A percentile compares a stretch with the other conserved stretches of the same genome.
Conservation (phyloP, 2,329 filamentous ascomycete genomes). For the Alternaria sp. region DNA sequence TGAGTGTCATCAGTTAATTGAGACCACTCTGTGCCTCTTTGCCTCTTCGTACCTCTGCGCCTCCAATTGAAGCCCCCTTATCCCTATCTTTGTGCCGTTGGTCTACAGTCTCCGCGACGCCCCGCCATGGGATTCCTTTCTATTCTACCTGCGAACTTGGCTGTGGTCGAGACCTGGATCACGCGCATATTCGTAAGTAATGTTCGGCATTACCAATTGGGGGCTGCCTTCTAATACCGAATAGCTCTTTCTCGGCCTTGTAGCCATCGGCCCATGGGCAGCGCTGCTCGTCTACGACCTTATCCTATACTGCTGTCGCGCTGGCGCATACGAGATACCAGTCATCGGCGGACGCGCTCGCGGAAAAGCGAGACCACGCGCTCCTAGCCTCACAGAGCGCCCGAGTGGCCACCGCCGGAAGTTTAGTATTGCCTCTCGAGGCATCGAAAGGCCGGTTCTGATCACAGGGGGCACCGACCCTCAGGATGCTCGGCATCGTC, state of each 20-base stretch:
- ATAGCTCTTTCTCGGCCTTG: slow-evolving; percentile 65
- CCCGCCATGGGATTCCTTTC: slow-evolving; percentile 67
- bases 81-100: neutral
- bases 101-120: neutral
- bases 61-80: neutral
- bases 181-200: slow-evolving; percentile 65
- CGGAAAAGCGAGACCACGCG: slow-evolving; percentile 65
- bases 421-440: slow-evolving; percentile 51
- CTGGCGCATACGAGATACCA: slow-evolving; percentile 64
- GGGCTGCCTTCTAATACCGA: neutral
- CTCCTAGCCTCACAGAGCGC: slow-evolving; percentile 66
- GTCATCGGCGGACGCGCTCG: slow-evolving; percentile 66
- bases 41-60: neutral
- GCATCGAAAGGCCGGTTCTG: slow-evolving; percentile 25
- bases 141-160: slow-evolving; percentile 65
- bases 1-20: neutral
- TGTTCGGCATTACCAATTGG: too few relatives aligned
- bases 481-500: slow-evolving; percentile 35
- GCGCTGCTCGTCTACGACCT: slow-evolving; percentile 69
- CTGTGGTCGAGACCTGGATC: slow-evolving; percentile 66
- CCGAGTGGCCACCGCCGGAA: slow-evolving; percentile 57
- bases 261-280: slow-evolving; percentile 68
- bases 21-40: neutral
- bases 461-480: slow-evolving; percentile 28
- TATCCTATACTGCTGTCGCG: slow-evolving; percentile 66